Evolutionary conservation across 2,329 filamentous ascomycete species (phyloP).

Genomic region (Thermomyces lanuginosus): DNA sequence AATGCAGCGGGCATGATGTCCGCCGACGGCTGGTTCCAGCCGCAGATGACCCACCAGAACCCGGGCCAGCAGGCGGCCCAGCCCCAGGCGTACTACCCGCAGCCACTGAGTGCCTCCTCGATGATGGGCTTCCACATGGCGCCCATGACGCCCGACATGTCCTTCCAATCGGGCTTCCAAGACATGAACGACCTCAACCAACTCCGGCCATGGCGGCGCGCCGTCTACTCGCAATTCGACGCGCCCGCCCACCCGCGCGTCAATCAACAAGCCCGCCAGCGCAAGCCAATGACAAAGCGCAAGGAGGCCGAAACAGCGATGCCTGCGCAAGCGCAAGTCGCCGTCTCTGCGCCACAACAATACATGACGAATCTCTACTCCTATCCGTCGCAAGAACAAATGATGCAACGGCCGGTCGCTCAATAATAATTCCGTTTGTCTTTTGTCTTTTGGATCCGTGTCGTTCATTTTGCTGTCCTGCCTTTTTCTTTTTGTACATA

Average conservation of each 20-base stretch:
- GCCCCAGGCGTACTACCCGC: slow-evolving; percentile 12
- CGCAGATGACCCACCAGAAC: slow-evolving; percentile 1
- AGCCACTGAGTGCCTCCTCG: slow-evolving; percentile 12
- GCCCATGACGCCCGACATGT: slow-evolving; percentile 10
- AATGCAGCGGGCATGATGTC: slow-evolving; percentile 9
- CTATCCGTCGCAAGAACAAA: slow-evolving; percentile 6
- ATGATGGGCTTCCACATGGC: slow-evolving; percentile 12
- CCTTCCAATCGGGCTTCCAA: slow-evolving; percentile 10
- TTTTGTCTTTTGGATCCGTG: slow-evolving; percentile 3
- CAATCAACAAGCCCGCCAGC: slow-evolving; percentile 9
- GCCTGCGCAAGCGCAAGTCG: slow-evolving; percentile 10
- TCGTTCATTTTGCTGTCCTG: slow-evolving; percentile 2
- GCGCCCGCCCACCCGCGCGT: slow-evolving; percentile 7
- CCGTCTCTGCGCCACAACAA: slow-evolving; percentile 1
- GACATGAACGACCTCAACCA: slow-evolving; percentile 1
- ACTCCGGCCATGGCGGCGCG: slow-evolving; percentile 14
- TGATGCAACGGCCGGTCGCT: slow-evolving; percentile 5
- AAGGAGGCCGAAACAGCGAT: slow-evolving; percentile 9
- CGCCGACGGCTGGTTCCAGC: slow-evolving; percentile 4
- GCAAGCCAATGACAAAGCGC: slow-evolving; percentile 7
- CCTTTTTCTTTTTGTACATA: background rate
- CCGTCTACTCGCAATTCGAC: slow-evolving; percentile 14
- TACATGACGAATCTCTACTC: slow-evolving; percentile 6
- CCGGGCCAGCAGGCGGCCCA: slow-evolving; percentile 4
- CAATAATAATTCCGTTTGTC: background rate